Conservation (phyloP, 2,329 filamentous ascomycete species). For the Penicillium vulpinum region DNA sequence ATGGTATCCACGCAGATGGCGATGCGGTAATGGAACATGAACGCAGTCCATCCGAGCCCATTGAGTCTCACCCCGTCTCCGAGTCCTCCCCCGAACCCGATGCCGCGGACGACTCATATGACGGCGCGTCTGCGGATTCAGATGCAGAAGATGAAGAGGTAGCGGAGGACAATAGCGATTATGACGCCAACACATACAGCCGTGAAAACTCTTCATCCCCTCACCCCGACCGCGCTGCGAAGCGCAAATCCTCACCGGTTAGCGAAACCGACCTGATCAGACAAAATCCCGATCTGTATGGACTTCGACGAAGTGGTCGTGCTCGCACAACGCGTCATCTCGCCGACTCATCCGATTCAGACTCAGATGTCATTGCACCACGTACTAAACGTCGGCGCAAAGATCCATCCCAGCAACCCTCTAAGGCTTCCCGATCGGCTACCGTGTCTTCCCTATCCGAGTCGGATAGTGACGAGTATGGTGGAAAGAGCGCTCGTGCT, state of each 20-base stretch:
- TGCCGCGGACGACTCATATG: constrained; percentile 42
- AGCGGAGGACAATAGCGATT: constrained; percentile 62
- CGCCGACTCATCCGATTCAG: constrained; percentile 65
- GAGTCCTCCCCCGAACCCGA: constrained; percentile 48
- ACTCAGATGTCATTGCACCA: constrained; percentile 66
- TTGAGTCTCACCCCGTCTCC: constrained; percentile 56
- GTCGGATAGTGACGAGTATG: constrained; percentile 69
- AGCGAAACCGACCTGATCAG: constrained; percentile 82
- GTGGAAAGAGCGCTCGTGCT: constrained; percentile 68
- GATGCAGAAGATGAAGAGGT: constrained; percentile 66
- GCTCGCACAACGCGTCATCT: constrained; percentile 63
- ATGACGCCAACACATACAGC: constrained; percentile 57
- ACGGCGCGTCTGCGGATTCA: constrained; percentile 38
- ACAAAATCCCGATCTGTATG: constrained; percentile 92
- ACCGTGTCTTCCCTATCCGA: constrained; percentile 67
- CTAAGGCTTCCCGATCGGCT: constrained; percentile 48
- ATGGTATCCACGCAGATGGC: constrained; percentile 28
- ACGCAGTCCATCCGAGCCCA: constrained; percentile 73
- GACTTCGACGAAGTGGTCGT: constrained; percentile 81
- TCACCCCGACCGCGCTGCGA: constrained; percentile 66
- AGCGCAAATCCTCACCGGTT: constrained; percentile 67
- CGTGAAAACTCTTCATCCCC: constrained; percentile 68
- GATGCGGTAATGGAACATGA: constrained; percentile 59
- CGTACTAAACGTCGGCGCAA: constrained; percentile 53
- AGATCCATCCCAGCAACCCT: constrained; percentile 53